phyloP scores from a whole-genome alignment of 2,329 filamentous ascomycete genomes.

The Cladobotryum protrusum region DNA sequence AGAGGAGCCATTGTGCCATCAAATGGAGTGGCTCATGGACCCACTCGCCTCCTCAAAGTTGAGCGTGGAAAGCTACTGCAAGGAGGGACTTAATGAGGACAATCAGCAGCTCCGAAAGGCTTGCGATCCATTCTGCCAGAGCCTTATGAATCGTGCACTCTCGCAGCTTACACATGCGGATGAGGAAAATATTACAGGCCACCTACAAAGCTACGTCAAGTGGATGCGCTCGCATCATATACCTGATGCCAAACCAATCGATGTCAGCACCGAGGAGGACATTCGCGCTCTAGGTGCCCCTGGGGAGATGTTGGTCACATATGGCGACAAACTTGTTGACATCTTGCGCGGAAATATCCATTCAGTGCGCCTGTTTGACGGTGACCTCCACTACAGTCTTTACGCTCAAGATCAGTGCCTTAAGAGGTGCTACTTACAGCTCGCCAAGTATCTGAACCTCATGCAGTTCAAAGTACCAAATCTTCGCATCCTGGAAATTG shows the following conservation, averaged over 20 bases:
- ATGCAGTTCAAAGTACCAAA: slow-evolving; percentile 27
- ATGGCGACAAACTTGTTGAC: background rate
- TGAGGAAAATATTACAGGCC: background rate
- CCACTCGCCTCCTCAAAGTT: slow-evolving; percentile 1
- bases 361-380: background rate
- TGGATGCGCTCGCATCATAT: slow-evolving; percentile 6
- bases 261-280: background rate
- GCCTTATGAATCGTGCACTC: slow-evolving; percentile 4
- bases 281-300: background rate
- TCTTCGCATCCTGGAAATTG: slow-evolving; percentile 33
- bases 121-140: slow-evolving; percentile 4
- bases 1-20: slow-evolving; percentile 5
- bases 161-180: slow-evolving; percentile 5
- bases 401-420: slow-evolving; percentile 8
- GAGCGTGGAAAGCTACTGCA: slow-evolving; percentile 2
- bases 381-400: background rate
- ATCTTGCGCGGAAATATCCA: slow-evolving; percentile 3
- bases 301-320: slow-evolving; percentile 1
- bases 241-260: background rate
- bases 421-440: slow-evolving; percentile 6
- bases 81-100: background rate
- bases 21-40: slow-evolving; percentile 9
- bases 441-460: slow-evolving; percentile 11
- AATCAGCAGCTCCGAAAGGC: background rate
- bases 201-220: slow-evolving; percentile 1